These are phyloP conservation scores for Sclerotinia glacialis DNA, from an alignment of 2,329 filamentous ascomycete species.

Conservation along the genomic window DNA sequence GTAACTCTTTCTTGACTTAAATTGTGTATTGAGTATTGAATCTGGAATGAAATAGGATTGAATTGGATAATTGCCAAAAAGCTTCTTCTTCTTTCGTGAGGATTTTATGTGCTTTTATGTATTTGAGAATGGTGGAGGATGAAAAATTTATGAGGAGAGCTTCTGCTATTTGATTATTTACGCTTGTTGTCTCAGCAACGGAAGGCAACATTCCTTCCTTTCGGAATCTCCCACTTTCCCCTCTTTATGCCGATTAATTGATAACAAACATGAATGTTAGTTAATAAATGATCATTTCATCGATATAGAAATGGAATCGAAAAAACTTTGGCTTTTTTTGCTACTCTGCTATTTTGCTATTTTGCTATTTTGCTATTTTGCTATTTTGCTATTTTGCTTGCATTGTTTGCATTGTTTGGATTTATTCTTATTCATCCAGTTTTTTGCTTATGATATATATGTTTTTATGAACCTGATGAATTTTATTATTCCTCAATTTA, in stretches of 20 bases:
- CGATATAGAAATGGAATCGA: not conserved
- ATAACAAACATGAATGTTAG: not conserved
- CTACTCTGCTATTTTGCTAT: too few species aligned
- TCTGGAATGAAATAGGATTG: not conserved
- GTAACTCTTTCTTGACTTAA: not conserved
- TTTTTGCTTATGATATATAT: not conserved
- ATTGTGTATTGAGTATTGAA: not conserved
- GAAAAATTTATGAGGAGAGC: slow-evolving; percentile 20
- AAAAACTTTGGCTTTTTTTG: too few species aligned
- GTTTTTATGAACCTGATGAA: not conserved
- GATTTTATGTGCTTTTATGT: slow-evolving; percentile 19
- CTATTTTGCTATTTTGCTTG: not conserved
- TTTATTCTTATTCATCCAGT: not conserved
- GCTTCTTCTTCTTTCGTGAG: not conserved
- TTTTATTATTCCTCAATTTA: not conserved
- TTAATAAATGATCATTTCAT: not conserved
- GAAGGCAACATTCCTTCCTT: slow-evolving; percentile 12
- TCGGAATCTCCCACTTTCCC: slow-evolving; percentile 17
- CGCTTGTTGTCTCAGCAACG: slow-evolving; percentile 15
- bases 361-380: too few species aligned
- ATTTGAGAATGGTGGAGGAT: slow-evolving; percentile 8
- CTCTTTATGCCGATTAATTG: not conserved
- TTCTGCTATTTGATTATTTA: slow-evolving; percentile 8
- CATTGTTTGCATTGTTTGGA: not conserved
- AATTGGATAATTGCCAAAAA: not conserved